These are phyloP conservation scores for Catharanthus roseus DNA, from an alignment of 257 asterid species.

Conservation along the genomic window DNA sequence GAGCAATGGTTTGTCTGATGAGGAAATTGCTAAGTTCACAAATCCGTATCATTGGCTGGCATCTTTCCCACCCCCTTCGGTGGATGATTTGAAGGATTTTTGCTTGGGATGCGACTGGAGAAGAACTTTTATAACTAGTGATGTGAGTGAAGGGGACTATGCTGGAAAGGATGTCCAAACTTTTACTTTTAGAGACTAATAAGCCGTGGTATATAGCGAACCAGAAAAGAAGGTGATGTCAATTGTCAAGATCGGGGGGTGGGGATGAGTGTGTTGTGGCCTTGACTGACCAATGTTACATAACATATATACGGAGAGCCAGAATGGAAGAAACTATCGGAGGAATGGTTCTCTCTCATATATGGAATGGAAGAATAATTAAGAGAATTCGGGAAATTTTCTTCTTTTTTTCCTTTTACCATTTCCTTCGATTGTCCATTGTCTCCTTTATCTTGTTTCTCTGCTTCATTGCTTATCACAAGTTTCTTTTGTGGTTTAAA, in stretches of 20 bases:
- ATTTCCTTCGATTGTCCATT: no score
- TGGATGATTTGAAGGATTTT: conserved; percentile 83
- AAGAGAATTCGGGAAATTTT: no score
- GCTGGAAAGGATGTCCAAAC: conserved; percentile 80
- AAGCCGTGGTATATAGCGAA: conserved; percentile 78
- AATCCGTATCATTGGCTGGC: conserved; percentile 76
- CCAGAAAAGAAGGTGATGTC: conserved; percentile 96
- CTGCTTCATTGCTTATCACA: no score
- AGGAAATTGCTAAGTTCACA: conserved; percentile 65
- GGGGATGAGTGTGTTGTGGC: conserved; percentile 99
- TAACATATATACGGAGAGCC: conserved; percentile 73
- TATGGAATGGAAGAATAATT: no score
- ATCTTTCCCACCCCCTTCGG: conserved; percentile 82
- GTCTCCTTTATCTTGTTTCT: no score
- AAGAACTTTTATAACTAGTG: conserved; percentile 78
- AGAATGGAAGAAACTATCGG: conserved; percentile 76
- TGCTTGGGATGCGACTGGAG: conserved; percentile 99
- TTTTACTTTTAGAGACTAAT: conserved; percentile 57
- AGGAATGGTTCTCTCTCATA: conserved; percentile 47
- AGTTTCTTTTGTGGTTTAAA: no score
- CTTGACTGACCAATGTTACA: conserved; percentile 94
- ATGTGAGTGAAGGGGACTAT: conserved; percentile 68
- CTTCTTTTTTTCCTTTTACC: no score
- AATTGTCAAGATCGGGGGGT: conserved; percentile 93
- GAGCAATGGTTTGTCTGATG: conserved; percentile 70